Conservation (phyloP, 768 basidiomycete species). For the Hirschioporus abietinus region DNA sequence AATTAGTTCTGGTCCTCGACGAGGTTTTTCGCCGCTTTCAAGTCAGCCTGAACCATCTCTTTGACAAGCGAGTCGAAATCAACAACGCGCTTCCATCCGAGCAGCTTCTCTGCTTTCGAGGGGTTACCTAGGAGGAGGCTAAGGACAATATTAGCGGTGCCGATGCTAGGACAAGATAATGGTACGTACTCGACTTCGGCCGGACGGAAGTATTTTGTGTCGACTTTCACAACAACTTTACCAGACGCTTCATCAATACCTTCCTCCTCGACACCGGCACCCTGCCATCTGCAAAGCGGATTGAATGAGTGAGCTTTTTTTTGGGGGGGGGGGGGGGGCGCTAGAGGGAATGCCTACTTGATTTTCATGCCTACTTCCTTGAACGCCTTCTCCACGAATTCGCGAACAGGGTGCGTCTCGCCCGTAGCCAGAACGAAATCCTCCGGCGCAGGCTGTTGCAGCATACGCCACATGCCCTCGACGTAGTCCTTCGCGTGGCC, state of each 20-base stretch:
- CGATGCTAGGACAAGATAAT: conserved; percentile 8
- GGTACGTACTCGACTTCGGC: conserved; percentile 85
- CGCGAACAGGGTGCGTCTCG: conserved; percentile 91
- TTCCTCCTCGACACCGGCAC: conserved; percentile 69
- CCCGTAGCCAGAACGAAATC: conserved; percentile 96
- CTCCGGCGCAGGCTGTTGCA: conserved; percentile 76
- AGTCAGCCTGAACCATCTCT: conserved; percentile 88
- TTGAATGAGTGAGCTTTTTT: background rate
- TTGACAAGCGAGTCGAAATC: conserved; percentile 79
- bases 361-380: conserved; percentile 59
- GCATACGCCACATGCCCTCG: conserved; percentile 97
- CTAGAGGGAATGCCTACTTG: conserved; percentile 34
- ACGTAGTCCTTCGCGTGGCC: conserved; percentile 93
- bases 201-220: conserved; percentile 88
- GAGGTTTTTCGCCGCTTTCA: conserved; percentile 66
- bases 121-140: conserved; percentile 86
- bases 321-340: too few relatives aligned
- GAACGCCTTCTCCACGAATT: conserved; percentile 90
- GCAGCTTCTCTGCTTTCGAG: conserved; percentile 78
- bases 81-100: conserved; percentile 89
- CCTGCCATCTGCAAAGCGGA: conserved; percentile 57
- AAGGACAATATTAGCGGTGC: conserved; percentile 16
- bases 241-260: conserved; percentile 67
- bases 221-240: conserved; percentile 76
- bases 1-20: conserved; percentile 78